These are phyloP conservation scores for Edaphochlamys debaryana DNA, from an alignment of 139 green algal genomes.

Conservation along the genomic window DNA sequence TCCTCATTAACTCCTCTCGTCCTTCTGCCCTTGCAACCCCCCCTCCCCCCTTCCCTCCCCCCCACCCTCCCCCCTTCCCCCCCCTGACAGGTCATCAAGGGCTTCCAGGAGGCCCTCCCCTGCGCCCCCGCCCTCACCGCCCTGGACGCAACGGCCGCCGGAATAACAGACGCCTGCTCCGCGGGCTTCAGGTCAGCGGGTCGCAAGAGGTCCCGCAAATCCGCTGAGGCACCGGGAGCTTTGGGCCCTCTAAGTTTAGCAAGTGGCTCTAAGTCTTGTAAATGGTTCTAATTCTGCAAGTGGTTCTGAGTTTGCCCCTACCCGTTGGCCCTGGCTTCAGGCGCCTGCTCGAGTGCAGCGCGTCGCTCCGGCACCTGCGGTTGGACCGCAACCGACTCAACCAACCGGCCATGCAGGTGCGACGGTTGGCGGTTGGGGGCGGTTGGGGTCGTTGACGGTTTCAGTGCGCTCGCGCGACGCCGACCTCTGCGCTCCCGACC, in stretches of 20 bases:
- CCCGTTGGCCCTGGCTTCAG: no score
- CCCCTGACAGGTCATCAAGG: not conserved
- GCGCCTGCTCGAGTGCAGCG: not conserved
- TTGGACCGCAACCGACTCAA: conserved; percentile 6
- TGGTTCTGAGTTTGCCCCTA: no score
- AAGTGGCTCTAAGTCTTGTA: no score
- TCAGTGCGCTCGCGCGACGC: no score
- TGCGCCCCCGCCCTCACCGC: not conserved
- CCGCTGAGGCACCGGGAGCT: no score
- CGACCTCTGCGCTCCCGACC: no score
- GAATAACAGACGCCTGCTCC: not conserved
- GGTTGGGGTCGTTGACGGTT: no score
- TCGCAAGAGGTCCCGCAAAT: no score
- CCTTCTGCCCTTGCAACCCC: not conserved
- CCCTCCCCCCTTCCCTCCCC: not conserved
- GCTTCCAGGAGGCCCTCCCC: not conserved
- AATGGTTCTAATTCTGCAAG: no score
- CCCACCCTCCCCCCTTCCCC: not conserved
- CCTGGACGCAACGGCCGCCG: not conserved
- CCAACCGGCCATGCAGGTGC: conserved; percentile 10
- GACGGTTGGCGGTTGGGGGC: not conserved
- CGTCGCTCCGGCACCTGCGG: not conserved
- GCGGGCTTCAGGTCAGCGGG: no score
- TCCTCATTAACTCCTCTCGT: no score
- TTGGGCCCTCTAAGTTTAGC: no score